Base-by-base conservation (phyloP, 352 stramenopile species). In the Blastocystis hominis region DNA sequence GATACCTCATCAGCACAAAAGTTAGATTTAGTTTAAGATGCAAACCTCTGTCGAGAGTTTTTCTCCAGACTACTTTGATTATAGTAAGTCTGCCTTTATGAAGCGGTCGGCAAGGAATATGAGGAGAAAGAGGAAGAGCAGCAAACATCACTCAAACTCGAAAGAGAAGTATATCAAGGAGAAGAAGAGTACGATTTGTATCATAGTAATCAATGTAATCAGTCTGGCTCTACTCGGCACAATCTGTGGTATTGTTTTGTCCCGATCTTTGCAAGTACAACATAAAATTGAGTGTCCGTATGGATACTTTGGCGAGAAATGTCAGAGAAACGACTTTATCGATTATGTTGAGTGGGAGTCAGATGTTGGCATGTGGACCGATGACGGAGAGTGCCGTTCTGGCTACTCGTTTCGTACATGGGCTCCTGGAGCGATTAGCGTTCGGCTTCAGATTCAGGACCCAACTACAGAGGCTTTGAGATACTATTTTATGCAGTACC, bases 351-450 rank as follows among this genome's bases (percentile, higher is more conserved):
- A 5, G 20, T 84, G 72, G 72, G 20, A 15, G 20, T 50, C 53
- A 1, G 36, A 24, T 2, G 36, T 30, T 2, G 13, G 3, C 24
- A 7, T 84, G 17, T 50, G 40, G 7, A 34, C 47, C 24, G 72
- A 46, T 7, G 30, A 84, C 36, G 72, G 47, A 34, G 13, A 17
- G 2, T 84, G 72, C 56, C n/a, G 7, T 1, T 68, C 47, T 15
- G 72, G 72, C 1, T 84, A 66, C 55, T 64, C 72, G 0, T 84
- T 84, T 30, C 72, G 72, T 7, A 84, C 72, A 47, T 84, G 72
- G 72, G 72, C 72, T 34, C 72, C 72, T 13, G 72, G 72, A 34
- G 72, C 72, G 7, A 34, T 42, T 3, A 84, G 4, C 24, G 72
- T 84, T 20, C 50, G 54, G 17, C 47, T 84, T 5, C 46, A 44